Evolutionary conservation across 2,329 filamentous ascomycete species (phyloP).

Genomic region (Clonostachys chloroleuca): DNA sequence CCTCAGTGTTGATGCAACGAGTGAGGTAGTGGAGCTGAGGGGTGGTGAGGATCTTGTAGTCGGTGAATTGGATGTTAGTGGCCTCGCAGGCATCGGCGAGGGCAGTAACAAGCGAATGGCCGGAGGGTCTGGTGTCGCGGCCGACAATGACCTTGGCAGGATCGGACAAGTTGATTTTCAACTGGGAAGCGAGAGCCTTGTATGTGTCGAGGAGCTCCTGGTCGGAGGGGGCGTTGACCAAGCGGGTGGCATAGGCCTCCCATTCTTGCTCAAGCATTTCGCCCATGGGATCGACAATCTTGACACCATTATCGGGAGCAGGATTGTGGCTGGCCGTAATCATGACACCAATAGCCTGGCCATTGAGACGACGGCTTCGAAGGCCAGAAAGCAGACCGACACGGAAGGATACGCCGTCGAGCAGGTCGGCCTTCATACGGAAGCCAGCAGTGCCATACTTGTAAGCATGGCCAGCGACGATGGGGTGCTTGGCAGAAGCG

Average conservation of each 20-base stretch:
- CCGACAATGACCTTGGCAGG: constrained; percentile 83
- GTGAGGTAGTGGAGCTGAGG: constrained; percentile 98
- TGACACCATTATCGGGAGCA: constrained; percentile 85
- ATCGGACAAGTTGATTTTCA: constrained; percentile 68
- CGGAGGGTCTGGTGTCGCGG: constrained; percentile 89
- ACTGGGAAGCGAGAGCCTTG: constrained; percentile 66
- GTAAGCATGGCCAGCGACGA: constrained; percentile 49
- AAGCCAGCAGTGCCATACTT: constrained; percentile 66
- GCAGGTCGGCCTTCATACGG: constrained; percentile 69
- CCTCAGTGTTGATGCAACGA: constrained; percentile 88
- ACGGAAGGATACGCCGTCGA: constrained; percentile 88
- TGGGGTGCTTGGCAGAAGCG: constrained; percentile 59
- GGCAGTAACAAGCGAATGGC: constrained; percentile 74
- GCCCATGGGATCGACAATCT: constrained; percentile 94
- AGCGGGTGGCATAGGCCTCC: constrained; percentile 82
- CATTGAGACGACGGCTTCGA: constrained; percentile 83
- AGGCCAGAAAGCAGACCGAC: constrained; percentile 86
- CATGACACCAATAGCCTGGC: constrained; percentile 94
- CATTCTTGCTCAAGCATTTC: constrained; percentile 97
- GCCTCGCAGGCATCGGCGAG: constrained; percentile 77
- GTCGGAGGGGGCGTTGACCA: constrained; percentile 80
- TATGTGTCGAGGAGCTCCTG: constrained; percentile 73
- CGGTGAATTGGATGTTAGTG: constrained; percentile 68
- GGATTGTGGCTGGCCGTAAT: constrained; percentile 93
- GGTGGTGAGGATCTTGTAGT: constrained; percentile 90